Percentiles rank a stretch among this genome's conserved stretches.
Conservation (phyloP, 345 rosid genomes). For the Melaleuca quinquenervia region DNA sequence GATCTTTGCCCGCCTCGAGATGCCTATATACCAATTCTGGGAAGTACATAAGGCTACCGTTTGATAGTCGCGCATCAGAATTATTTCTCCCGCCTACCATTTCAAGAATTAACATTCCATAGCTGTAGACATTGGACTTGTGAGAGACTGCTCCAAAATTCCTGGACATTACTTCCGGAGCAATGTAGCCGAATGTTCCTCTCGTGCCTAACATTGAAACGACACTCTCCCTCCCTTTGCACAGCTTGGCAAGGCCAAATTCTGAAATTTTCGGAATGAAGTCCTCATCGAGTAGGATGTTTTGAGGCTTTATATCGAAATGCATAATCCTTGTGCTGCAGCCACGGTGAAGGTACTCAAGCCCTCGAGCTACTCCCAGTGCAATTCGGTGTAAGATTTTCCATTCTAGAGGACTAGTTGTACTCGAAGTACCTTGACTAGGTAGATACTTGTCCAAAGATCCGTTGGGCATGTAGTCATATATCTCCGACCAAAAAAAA, state of each 20-base stretch:
- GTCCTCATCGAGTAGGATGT: conserved; percentile 22
- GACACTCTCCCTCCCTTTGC: conserved; percentile 16
- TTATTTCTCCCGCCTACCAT: conserved; percentile 4
- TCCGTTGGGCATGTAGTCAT: conserved; percentile 6
- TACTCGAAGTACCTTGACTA: neutral
- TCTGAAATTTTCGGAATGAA: conserved; percentile 34
- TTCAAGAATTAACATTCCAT: conserved; percentile 22
- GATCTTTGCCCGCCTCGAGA: neutral
- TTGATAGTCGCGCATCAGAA: neutral
- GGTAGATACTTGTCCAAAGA: conserved; percentile 10
- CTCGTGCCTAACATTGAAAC: conserved; percentile 19
- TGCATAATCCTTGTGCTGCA: conserved; percentile 42
- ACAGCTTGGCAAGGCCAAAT: conserved; percentile 42
- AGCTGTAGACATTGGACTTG: conserved; percentile 30
- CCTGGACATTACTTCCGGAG: conserved; percentile 7
- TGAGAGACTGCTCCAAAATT: conserved; percentile 3
- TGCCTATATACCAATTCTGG: conserved; percentile 1
- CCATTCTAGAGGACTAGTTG: neutral
- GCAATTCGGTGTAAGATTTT: conserved; percentile 5
- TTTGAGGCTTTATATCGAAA: conserved; percentile 40
- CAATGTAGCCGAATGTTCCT: conserved; percentile 39
- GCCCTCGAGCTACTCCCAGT: conserved; percentile 29
- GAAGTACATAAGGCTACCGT: conserved; percentile 6
- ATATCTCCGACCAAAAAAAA: too few species aligned
- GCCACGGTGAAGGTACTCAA: conserved; percentile 40